These are phyloP conservation scores for Melanomma pulvis-pyrius DNA, from an alignment of 495 filamentous ascomycete species.

Conservation along the genomic window DNA sequence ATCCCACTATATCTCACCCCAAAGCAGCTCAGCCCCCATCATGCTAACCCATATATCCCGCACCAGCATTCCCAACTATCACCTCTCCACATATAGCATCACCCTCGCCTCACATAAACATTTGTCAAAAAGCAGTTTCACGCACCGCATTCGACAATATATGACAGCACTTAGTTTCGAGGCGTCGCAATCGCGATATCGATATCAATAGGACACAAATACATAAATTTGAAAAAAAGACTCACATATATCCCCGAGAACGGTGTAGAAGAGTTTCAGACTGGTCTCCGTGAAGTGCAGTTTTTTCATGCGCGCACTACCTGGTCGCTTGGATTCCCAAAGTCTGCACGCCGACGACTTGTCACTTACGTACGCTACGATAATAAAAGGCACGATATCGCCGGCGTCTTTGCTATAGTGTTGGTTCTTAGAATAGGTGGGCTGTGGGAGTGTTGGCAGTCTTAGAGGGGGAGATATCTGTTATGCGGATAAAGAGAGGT, in stretches of 20 bases:
- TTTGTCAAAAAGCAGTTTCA: neutral
- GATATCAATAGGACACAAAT: neutral
- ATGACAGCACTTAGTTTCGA: slow-evolving; percentile 4
- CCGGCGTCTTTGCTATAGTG: neutral
- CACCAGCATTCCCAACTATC: neutral
- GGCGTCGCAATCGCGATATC: neutral
- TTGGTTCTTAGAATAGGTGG: neutral
- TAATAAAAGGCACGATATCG: neutral
- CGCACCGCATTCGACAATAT: neutral
- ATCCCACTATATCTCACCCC: neutral
- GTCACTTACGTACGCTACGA: too few relatives aligned
- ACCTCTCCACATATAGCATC: neutral
- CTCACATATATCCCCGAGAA: neutral
- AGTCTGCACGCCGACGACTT: neutral
- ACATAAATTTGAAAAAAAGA: neutral
- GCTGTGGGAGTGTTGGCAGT: neutral
- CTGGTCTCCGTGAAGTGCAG: neutral
- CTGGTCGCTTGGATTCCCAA: slow-evolving; percentile 5
- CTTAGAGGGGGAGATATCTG: too few relatives aligned
- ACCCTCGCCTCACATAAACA: neutral
- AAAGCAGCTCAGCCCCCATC: neutral
- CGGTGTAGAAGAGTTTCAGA: slow-evolving; percentile 14
- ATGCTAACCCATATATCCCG: neutral
- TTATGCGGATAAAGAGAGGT: neutral
- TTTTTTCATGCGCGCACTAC: slow-evolving; percentile 28